phyloP scores from a whole-genome alignment of 306 rosid genomes.

The Cucurbita pepo region DNA sequence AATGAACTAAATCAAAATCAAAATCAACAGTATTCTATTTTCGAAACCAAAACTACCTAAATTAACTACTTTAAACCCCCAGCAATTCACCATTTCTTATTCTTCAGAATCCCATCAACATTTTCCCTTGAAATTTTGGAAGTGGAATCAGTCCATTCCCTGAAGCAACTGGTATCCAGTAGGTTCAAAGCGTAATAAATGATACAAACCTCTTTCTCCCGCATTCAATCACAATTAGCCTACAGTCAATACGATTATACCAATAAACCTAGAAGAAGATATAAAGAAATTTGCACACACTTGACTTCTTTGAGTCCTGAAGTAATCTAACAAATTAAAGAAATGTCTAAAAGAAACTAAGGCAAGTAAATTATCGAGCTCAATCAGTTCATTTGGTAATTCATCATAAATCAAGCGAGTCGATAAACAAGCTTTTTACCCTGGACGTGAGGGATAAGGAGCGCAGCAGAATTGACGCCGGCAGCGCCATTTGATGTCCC shows the following conservation, averaged over 20 bases:
- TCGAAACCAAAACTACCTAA: not conserved
- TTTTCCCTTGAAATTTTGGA: not conserved
- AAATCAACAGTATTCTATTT: not conserved
- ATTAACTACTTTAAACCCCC: not conserved
- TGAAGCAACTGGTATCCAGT: not conserved
- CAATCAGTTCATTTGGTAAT: not conserved
- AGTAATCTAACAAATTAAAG: not conserved
- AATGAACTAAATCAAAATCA: not conserved
- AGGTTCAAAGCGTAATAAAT: not conserved
- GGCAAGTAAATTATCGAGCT: not conserved
- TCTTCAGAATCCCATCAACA: not conserved
- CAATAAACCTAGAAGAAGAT: not conserved
- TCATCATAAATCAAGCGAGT: not conserved
- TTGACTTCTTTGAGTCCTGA: not conserved
- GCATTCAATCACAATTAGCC: not conserved
- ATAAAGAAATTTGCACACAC: not conserved
- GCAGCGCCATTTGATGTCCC: slow-evolving; percentile 21
- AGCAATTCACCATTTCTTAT: not conserved
- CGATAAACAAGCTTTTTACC: slow-evolving; percentile 5
- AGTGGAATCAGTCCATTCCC: not conserved
- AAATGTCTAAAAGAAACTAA: not conserved
- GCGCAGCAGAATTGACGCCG: slow-evolving; percentile 12
- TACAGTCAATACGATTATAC: not conserved
- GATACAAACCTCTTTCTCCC: not conserved
- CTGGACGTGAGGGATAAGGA: slow-evolving; percentile 7